Percentiles rank a stretch among this genome's conserved stretches.
Conservation (phyloP, 306 rosid species). For the Prosopis cineraria region DNA sequence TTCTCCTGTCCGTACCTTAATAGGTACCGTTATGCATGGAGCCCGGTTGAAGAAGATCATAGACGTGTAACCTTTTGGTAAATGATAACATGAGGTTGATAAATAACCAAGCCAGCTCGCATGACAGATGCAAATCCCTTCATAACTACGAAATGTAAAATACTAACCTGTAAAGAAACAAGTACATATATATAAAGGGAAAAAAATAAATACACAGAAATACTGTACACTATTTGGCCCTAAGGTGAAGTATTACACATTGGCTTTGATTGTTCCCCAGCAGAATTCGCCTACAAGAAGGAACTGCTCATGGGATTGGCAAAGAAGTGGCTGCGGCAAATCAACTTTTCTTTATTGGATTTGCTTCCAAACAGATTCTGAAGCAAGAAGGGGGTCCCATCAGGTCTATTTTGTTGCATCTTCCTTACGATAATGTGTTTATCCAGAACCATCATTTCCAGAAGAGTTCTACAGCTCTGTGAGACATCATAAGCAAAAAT, state of each 20-base stretch:
- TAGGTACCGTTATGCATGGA: no score
- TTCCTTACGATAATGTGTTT: constrained; percentile 69
- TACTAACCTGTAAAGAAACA: not conserved
- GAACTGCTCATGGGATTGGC: constrained; percentile 81
- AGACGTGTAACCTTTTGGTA: no score
- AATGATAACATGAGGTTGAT: no score
- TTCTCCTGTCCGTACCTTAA: no score
- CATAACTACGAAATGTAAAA: not conserved
- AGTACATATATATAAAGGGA: not conserved
- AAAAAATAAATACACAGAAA: not conserved
- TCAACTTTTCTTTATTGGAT: constrained; percentile 41
- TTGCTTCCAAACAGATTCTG: constrained; percentile 56
- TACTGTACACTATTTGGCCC: not conserved
- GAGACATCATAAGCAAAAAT: constrained; percentile 3
- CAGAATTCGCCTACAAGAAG: constrained; percentile 50
- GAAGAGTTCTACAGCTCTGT: constrained; percentile 80
- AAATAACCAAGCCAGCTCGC: not conserved
- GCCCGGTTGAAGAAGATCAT: no score
- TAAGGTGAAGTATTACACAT: not conserved
- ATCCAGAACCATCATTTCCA: constrained; percentile 85
- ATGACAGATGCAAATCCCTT: not conserved
- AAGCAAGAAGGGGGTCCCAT: constrained; percentile 54
- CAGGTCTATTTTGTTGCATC: constrained; percentile 61
- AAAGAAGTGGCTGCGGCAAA: constrained; percentile 69
- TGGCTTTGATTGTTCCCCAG: not conserved